These are phyloP conservation scores for Guyanaporus albipodus DNA, from an alignment of 768 basidiomycete species.

Conservation along the genomic window DNA sequence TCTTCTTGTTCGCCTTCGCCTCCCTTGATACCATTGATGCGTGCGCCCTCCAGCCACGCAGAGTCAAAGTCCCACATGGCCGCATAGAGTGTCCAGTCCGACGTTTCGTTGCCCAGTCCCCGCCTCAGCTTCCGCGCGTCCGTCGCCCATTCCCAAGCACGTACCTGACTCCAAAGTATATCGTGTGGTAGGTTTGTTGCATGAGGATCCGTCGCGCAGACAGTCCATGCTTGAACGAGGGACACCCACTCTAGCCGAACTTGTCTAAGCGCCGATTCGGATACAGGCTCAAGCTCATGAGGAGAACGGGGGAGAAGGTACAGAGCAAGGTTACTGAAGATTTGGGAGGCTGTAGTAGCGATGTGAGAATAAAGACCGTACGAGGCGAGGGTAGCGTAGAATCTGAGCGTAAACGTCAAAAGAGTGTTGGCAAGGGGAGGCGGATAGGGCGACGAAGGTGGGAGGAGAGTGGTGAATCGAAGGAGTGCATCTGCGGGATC, in stretches of 20 bases:
- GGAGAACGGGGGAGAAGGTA: constrained; percentile 39
- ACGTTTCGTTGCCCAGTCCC: constrained; percentile 30
- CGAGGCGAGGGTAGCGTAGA: constrained; percentile 62
- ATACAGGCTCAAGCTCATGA: not conserved
- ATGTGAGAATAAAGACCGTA: constrained; percentile 79
- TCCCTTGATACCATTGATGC: constrained; percentile 62
- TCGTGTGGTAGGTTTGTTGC: constrained; percentile 82
- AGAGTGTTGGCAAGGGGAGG: constrained; percentile 40
- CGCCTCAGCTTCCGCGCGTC: constrained; percentile 45
- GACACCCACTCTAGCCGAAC: constrained; percentile 51
- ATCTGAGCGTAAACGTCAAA: constrained; percentile 51
- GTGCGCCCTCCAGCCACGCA: constrained; percentile 75
- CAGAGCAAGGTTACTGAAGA: constrained; percentile 48
- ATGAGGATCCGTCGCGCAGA: constrained; percentile 89
- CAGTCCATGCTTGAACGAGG: constrained; percentile 67
- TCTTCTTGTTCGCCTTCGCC: constrained; percentile 61
- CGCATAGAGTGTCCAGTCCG: constrained; percentile 29
- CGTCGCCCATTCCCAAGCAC: constrained; percentile 71
- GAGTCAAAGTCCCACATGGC: constrained; percentile 40
- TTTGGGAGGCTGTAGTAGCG: constrained; percentile 54
- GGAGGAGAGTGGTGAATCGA: constrained; percentile 63
- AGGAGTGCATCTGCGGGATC: constrained; percentile 63
- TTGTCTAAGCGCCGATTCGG: constrained; percentile 4
- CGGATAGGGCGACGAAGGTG: constrained; percentile 40
- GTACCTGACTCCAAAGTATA: constrained; percentile 83